Conservation (phyloP, 345 rosid species). For the Lepidium sativum region DNA sequence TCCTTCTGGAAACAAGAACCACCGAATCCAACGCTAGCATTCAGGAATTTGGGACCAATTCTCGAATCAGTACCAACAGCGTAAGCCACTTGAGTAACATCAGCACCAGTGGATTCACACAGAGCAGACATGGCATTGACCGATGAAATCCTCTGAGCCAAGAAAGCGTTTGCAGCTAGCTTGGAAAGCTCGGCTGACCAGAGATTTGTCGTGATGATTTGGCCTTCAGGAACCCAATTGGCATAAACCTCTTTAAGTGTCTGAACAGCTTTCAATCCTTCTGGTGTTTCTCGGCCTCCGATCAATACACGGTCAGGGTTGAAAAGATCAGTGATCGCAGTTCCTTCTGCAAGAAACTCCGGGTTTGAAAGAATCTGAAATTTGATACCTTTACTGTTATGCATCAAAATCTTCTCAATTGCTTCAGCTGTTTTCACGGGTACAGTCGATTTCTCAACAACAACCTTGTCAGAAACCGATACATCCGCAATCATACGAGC, state of each 20-base stretch:
- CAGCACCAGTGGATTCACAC: slow-evolving; percentile 82
- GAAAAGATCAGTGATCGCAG: slow-evolving; percentile 67
- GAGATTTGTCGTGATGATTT: slow-evolving; percentile 75
- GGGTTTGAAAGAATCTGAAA: slow-evolving; percentile 91
- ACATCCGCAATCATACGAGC: slow-evolving; percentile 97
- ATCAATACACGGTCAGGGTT: slow-evolving; percentile 82
- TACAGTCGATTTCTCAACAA: slow-evolving; percentile 89
- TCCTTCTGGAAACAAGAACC: slow-evolving; percentile 94
- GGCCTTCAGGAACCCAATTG: slow-evolving; percentile 73
- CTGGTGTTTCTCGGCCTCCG: slow-evolving; percentile 87
- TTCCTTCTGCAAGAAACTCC: slow-evolving; percentile 91
- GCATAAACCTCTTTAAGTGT: slow-evolving; percentile 77
- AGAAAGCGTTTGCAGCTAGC: slow-evolving; percentile 89
- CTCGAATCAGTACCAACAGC: slow-evolving; percentile 83
- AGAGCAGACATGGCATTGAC: slow-evolving; percentile 93
- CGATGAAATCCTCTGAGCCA: slow-evolving; percentile 90
- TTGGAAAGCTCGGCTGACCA: slow-evolving; percentile 96
- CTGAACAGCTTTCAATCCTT: slow-evolving; percentile 62
- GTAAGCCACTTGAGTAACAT: slow-evolving; percentile 67
- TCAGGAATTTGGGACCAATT: slow-evolving; percentile 82
- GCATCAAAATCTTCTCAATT: slow-evolving; percentile 80
- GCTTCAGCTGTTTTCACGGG: slow-evolving; percentile 95
- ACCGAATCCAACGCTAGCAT: slow-evolving; percentile 85
- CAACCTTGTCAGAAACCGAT: slow-evolving; percentile 74
- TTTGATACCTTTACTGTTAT: slow-evolving; percentile 87